These are phyloP conservation scores for Apiotrichum gamsii DNA, from an alignment of 1,284 basidiomycete species.

Conservation along the genomic window DNA sequence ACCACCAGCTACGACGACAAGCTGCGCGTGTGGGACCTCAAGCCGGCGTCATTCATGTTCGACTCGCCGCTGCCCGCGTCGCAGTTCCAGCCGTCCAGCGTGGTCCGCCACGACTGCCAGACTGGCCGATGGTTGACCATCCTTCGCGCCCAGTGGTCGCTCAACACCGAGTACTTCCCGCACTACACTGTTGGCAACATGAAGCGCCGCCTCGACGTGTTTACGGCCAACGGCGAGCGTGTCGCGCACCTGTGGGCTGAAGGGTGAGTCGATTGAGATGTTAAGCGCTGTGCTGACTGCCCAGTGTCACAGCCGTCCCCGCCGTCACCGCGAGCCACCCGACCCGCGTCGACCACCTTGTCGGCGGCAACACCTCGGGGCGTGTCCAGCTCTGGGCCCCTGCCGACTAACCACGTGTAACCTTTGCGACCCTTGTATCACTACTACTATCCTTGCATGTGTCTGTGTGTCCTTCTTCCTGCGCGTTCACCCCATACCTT, in stretches of 20 bases:
- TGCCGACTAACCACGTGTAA: no score
- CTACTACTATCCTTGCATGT: no score
- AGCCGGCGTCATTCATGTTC: constrained; percentile 29
- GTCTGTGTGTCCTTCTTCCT: no score
- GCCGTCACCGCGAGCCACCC: constrained; percentile 49
- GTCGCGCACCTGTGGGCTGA: constrained; percentile 38
- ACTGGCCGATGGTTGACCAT: constrained; percentile 50
- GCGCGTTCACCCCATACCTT: no score
- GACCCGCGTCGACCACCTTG: constrained; percentile 36
- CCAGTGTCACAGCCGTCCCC: constrained; percentile 47
- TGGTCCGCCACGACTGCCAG: constrained; percentile 48
- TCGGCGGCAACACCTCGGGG: constrained; percentile 47
- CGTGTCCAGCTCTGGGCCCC: constrained; percentile 41
- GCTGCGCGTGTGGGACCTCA: constrained; percentile 47
- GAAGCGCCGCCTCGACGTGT: constrained; percentile 47
- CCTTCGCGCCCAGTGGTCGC: constrained; percentile 49
- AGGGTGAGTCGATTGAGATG: constrained; percentile 18
- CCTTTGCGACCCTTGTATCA: no score
- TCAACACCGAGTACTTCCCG: constrained; percentile 45
- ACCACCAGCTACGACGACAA: constrained; percentile 49
- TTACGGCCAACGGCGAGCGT: constrained; percentile 39
- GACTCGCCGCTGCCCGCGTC: constrained; percentile 26
- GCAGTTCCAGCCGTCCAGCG: constrained; percentile 33
- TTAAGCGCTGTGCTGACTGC: background rate
- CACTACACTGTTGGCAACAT: constrained; percentile 50